Conservation (phyloP, 352 stramenopile genomes). For the Globisporangium spinosum region DNA sequence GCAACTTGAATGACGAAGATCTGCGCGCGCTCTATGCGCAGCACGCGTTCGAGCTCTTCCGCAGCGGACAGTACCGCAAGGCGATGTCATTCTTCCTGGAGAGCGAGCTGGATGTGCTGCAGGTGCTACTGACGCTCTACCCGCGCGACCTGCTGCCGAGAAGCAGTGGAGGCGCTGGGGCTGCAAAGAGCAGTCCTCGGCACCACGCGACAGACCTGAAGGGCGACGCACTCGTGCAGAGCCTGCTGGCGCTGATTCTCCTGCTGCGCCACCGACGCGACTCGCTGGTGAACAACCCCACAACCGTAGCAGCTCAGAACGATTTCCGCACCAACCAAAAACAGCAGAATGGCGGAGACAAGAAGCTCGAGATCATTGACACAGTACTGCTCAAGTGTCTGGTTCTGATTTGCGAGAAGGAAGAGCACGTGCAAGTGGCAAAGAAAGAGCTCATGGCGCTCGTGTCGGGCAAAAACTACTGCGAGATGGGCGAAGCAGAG, state of each 20-base stretch:
- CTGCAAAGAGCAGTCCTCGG: constrained; percentile 18
- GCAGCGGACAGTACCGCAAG: constrained; percentile 26
- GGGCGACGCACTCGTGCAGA: constrained; percentile 45
- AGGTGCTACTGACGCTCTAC: constrained; percentile 69
- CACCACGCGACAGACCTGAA: constrained; percentile 22
- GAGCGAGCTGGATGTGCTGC: constrained; percentile 42
- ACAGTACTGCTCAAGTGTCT: constrained; percentile 82
- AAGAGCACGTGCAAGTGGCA: constrained; percentile 28
- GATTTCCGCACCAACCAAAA: background rate
- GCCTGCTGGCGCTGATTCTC: constrained; percentile 48
- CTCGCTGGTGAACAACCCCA: constrained; percentile 13
- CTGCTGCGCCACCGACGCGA: constrained; percentile 48
- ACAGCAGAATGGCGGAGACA: background rate
- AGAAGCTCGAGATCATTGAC: constrained; percentile 55
- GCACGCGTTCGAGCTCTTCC: constrained; percentile 61
- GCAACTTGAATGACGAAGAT: constrained; percentile 50
- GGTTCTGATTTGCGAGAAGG: constrained; percentile 56
- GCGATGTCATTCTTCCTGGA: constrained; percentile 66
- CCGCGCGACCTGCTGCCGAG: constrained; percentile 61
- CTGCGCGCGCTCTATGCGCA: constrained; percentile 48
- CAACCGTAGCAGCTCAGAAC: background rate
- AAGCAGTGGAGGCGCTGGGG: constrained; percentile 31
- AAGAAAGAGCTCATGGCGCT: constrained; percentile 50
- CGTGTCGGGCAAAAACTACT: constrained; percentile 52
- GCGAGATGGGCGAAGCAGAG: constrained; percentile 70